Percentiles rank a stretch among this genome's conserved stretches.
Evolutionary conservation across 2,329 filamentous ascomycete species (phyloP).

Genomic region (Hymenoscyphus linearis): DNA sequence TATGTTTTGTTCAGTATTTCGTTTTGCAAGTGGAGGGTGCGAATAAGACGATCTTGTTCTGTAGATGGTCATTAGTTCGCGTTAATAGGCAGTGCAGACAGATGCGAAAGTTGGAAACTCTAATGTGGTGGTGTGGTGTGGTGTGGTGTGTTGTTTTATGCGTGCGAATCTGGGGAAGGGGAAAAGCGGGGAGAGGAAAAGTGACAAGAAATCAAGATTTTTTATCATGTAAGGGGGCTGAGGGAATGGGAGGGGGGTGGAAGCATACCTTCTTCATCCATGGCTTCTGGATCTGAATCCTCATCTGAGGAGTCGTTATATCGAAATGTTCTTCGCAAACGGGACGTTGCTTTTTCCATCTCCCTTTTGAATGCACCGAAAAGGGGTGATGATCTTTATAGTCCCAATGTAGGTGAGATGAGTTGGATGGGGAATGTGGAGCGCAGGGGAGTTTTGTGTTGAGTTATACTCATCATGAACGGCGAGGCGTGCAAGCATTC

Average conservation of each 20-base stretch:
- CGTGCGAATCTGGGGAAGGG: background rate
- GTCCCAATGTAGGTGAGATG: background rate
- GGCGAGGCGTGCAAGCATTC: background rate
- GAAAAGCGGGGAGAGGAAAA: background rate
- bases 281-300: slow-evolving; percentile 49
- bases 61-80: slow-evolving; percentile 29
- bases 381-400: background rate
- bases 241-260: background rate
- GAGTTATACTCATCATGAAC: too few species aligned
- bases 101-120: too few species aligned
- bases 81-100: background rate
- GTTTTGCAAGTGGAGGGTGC: slow-evolving; percentile 49
- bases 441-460: background rate
- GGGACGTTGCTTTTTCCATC: slow-evolving; percentile 40
- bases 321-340: slow-evolving; percentile 70
- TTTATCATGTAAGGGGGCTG: too few species aligned
- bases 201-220: too few species aligned
- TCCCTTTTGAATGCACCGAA: slow-evolving; percentile 2
- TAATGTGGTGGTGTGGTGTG: too few species aligned
- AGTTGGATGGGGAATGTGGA: background rate
- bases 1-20: slow-evolving; percentile 52
- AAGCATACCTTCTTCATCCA: slow-evolving; percentile 68
- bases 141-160: too few species aligned
- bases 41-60: slow-evolving; percentile 64
- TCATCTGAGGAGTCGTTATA: slow-evolving; percentile 54